These are phyloP conservation scores for Leishmania mexicana DNA, from an alignment of 208 protist species.

Conservation along the genomic window DNA sequence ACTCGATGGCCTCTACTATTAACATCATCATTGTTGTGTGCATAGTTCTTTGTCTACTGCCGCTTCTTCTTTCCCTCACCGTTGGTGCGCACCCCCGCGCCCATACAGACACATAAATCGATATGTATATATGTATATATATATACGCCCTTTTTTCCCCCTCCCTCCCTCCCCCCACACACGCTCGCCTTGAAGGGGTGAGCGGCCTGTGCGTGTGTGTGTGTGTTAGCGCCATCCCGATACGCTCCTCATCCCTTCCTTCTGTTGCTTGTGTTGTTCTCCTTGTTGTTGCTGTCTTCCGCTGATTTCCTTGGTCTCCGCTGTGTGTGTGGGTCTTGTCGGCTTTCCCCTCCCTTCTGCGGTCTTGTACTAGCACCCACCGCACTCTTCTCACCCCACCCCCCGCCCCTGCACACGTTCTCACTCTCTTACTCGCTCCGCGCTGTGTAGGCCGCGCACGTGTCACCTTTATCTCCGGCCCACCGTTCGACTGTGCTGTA, in stretches of 20 bases:
- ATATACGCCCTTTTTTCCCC: neutral
- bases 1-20: neutral
- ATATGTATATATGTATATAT: neutral
- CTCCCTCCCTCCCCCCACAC: neutral
- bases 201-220: neutral
- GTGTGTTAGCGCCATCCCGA: neutral
- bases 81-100: neutral
- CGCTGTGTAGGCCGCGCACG: neutral
- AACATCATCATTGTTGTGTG: neutral
- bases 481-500: neutral
- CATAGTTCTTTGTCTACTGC: neutral
- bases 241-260: neutral
- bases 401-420: neutral
- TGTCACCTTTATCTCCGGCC: conserved; percentile 5
- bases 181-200: neutral
- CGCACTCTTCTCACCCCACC: neutral
- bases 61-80: neutral
- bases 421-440: conserved; percentile 12
- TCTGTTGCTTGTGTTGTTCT: neutral
- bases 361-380: neutral
- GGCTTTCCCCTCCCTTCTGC: neutral
- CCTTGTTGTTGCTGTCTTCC: neutral
- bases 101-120: neutral
- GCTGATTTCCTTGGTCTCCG: neutral
- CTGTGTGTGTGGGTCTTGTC: neutral